Evolutionary conservation across 2,329 filamentous ascomycete species (phyloP), one percentile per base, ranked within the genome.

Genomic region (Xylaria hypoxylon): DNA sequence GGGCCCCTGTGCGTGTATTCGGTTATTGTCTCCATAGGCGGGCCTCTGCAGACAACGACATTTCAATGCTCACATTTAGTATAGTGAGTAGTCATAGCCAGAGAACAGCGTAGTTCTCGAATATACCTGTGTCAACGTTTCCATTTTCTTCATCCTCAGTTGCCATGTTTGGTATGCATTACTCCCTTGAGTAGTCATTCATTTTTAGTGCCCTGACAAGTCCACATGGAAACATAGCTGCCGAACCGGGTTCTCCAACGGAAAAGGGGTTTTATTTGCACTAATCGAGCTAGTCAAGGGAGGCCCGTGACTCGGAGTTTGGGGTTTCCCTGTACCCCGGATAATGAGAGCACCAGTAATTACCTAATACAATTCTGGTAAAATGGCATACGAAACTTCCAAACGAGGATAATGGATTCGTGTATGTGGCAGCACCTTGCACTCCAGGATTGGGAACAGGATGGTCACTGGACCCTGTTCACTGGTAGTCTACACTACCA

Each of bases 161-260:
- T n/a, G n/a, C n/a, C n/a, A n/a, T n/a, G n/a, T n/a, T n/a, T n/a
- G n/a, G n/a, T n/a, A n/a, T n/a, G n/a, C n/a, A n/a, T n/a, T n/a
- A n/a, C n/a, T n/a, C n/a, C n/a, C n/a, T n/a, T n/a, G n/a, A n/a
- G n/a, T n/a, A n/a, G n/a, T n/a, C n/a, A n/a, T n/a, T n/a, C n/a
- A n/a, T n/a, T n/a, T n/a, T n/a, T n/a, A n/a, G n/a, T n/a, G n/a
- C n/a, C n/a, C n/a, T n/a, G n/a, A 31, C 13, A 5, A 31, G 11
- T 13, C 13, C 19, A 44, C 52, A 42, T 24, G 52, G 38, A 56
- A 56, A 56, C 15, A 15, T 31, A 44, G 22, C 35, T 56, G 13
- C 35, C 17, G 38, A 42, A 42, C 52, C 22, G 33, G 51, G 22
- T 44, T 42, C 52, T 56, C 52, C 52, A 44, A 56, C 52, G 52